Conservation (phyloP, 345 rosid species). For the Linum lewisii region DNA sequence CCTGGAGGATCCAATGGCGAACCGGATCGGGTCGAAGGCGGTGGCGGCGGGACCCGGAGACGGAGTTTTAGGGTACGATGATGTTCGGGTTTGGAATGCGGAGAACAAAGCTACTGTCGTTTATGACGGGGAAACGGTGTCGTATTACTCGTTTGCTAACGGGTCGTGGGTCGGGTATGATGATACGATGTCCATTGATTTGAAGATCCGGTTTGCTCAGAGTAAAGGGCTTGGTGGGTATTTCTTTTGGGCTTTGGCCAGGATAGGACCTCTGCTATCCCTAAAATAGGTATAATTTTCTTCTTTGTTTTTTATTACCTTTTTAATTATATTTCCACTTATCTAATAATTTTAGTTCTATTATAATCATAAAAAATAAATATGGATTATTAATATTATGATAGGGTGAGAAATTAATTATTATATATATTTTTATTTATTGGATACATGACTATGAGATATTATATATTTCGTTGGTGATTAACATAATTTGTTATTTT, state of each 20-base stretch:
- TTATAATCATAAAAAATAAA: too few species aligned
- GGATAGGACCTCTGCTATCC: slow-evolving; percentile 15
- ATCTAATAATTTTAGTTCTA: too few species aligned
- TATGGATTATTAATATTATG: too few species aligned
- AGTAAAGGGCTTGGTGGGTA: slow-evolving; percentile 28
- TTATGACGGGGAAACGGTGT: slow-evolving; percentile 17
- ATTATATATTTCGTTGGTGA: too few species aligned
- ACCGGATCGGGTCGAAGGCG: slow-evolving; percentile 31
- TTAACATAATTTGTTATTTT: too few species aligned
- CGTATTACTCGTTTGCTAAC: slow-evolving; percentile 23
- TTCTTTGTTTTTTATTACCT: not conserved
- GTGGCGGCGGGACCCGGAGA: slow-evolving; percentile 24
- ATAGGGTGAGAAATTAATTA: too few species aligned
- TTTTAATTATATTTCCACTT: too few species aligned
- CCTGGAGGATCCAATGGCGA: slow-evolving; percentile 19
- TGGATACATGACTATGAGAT: too few species aligned
- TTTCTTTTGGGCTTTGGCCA: slow-evolving; percentile 36
- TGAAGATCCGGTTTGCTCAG: slow-evolving; percentile 25
- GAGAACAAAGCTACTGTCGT: slow-evolving; percentile 7
- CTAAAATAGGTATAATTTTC: not conserved
- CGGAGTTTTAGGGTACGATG: slow-evolving; percentile 14
- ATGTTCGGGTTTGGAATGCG: slow-evolving; percentile 17
- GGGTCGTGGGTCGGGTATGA: slow-evolving; percentile 36
- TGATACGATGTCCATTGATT: slow-evolving; percentile 18
- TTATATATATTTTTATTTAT: too few species aligned